Evolutionary conservation across 257 asterid species (phyloP), one percentile per base, ranked within the genome.

Genomic region (Solanum corneliomulleri): DNA sequence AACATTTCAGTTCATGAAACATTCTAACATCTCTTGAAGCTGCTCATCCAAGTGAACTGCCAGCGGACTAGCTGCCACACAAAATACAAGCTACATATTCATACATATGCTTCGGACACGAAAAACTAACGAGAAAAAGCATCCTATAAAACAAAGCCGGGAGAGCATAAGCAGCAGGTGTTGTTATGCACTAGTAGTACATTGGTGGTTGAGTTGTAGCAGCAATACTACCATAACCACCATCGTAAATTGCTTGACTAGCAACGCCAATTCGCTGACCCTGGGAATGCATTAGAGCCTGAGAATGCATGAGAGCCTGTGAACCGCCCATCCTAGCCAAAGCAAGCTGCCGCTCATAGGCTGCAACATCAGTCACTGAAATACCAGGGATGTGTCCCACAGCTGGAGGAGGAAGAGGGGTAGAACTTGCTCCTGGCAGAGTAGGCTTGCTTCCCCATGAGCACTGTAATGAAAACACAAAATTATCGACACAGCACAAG

Each of bases 391-490:
- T 66, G 10, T 91, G 95, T 31, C 92, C 91, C 2, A 44, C 31
- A 21, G 93, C 93, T 5, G 98, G 98, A 31, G 95, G 98, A 39
- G 98, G 94, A 42, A 95, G 93, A 23, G 98, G 97, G 85, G 85
- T 89, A 18, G 96, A 93, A 44, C 92, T 92, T 75, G 93, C 92
- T 75, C 98, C 98, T 0, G 93, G 95, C 12, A 95, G 95, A 45
- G 98, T 94, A 6, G 98, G 98, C 92, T 95, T 95, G 87, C 95
- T 93, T 64, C 98, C 98, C 98, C 98, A 95, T 7, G 98, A 95
- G 89, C 98, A 94, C 98, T 94, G 77, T 76, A 70, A 25, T 10
- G 9, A 21, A 77, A 77, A 77, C 42, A 62, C 33, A 76, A 76
- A 76, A n/a, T 42, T 42, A n/a, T 12, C 58, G 42, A 23, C 82